Percentiles rank a stretch among this genome's conserved stretches.
Evolutionary conservation across 2,329 filamentous ascomycete species (phyloP).

Genomic region (Neofusicoccum sp.): DNA sequence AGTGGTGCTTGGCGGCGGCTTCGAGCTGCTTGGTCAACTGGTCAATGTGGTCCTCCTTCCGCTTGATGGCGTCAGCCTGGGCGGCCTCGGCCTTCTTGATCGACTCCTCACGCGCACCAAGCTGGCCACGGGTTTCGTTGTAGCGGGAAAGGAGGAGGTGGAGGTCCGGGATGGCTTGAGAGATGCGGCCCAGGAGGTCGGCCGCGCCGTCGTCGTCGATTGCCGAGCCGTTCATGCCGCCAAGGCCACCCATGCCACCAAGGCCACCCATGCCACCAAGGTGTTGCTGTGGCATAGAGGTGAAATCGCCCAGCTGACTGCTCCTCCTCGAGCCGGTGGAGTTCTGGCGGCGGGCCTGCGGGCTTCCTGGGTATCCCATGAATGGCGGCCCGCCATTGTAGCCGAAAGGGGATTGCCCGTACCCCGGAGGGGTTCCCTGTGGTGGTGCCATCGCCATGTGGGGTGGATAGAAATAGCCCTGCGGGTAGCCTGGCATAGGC

Average conservation of each 20-base stretch:
- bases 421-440: conserved; percentile 41
- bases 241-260: not conserved
- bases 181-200: conserved; percentile 42
- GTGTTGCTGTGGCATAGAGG: not conserved
- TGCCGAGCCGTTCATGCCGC: conserved; percentile 23
- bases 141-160: conserved; percentile 47
- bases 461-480: conserved; percentile 36
- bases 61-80: conserved; percentile 54
- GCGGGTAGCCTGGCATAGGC: conserved; percentile 57
- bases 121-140: conserved; percentile 54
- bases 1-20: conserved; percentile 52
- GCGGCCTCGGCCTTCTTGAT: conserved; percentile 53
- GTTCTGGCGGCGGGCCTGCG: conserved; percentile 39
- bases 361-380: conserved; percentile 35
- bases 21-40: conserved; percentile 54
- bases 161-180: conserved; percentile 42
- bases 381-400: conserved; percentile 35
- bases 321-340: conserved; percentile 36
- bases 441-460: conserved; percentile 36
- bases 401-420: conserved; percentile 37
- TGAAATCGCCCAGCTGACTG: conserved; percentile 10
- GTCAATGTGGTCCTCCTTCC: conserved; percentile 58
- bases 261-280: not conserved
- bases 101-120: conserved; percentile 52
- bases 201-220: conserved; percentile 40